These are phyloP conservation scores for Phialophora expanda DNA, from an alignment of 2,329 filamentous ascomycete genomes.

Conservation along the genomic window DNA sequence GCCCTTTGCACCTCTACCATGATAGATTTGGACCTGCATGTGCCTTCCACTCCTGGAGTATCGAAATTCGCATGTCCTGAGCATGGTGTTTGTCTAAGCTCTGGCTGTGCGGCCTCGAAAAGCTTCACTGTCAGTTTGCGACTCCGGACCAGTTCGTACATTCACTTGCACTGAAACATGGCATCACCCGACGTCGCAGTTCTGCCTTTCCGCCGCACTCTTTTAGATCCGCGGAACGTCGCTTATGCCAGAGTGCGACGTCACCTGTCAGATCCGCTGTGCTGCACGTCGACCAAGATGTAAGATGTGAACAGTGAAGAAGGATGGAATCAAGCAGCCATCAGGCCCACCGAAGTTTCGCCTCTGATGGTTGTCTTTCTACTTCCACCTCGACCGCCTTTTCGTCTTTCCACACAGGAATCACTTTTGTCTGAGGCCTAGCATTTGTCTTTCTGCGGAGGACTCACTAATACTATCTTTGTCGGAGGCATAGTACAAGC, in stretches of 20 bases:
- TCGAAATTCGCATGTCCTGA: background rate
- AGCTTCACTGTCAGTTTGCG: background rate
- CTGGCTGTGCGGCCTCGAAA: background rate
- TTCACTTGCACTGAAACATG: background rate
- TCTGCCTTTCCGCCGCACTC: background rate
- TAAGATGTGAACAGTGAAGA: too few relatives aligned
- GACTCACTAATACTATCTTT: background rate
- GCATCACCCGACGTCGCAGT: background rate
- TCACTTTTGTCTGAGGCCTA: background rate
- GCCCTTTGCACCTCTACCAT: background rate
- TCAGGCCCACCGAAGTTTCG: background rate
- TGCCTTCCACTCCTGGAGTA: background rate
- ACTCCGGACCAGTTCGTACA: background rate
- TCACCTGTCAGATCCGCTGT: background rate
- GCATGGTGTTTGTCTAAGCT: background rate
- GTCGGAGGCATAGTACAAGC: too few relatives aligned
- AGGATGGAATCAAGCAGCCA: background rate
- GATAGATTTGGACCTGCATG: background rate
- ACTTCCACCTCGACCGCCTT: background rate
- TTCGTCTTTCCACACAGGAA: background rate
- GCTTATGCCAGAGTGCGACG: background rate
- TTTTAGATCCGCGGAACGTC: background rate
- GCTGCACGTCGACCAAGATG: background rate
- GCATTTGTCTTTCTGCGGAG: too few relatives aligned
- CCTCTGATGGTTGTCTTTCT: background rate